Evolutionary conservation across 345 rosid species (phyloP).

Genomic region (Camelina neglecta): DNA sequence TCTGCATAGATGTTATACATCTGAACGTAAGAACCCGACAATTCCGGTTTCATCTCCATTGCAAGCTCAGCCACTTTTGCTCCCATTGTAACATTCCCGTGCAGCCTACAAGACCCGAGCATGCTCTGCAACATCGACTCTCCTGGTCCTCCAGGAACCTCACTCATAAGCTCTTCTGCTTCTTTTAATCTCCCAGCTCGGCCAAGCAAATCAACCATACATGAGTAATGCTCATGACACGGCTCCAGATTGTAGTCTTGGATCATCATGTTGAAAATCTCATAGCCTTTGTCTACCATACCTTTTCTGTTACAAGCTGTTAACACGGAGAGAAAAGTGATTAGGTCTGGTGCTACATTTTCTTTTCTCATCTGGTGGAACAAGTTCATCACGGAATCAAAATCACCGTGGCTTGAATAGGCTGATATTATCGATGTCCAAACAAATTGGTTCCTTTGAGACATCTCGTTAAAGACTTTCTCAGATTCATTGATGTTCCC

Average conservation of each 20-base stretch:
- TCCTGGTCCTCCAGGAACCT: slow-evolving; percentile 72
- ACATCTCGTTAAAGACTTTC: slow-evolving; percentile 62
- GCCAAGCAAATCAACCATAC: slow-evolving; percentile 92
- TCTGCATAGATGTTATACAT: slow-evolving; percentile 91
- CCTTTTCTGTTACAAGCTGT: slow-evolving; percentile 82
- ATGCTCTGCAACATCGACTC: slow-evolving; percentile 79
- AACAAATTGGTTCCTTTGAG: slow-evolving; percentile 59
- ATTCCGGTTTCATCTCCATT: slow-evolving; percentile 65
- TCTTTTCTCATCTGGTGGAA: slow-evolving; percentile 66
- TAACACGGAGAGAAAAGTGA: slow-evolving; percentile 79
- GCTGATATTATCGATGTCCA: slow-evolving; percentile 96
- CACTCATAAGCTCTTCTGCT: slow-evolving; percentile 65
- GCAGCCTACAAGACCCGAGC: slow-evolving; percentile 75
- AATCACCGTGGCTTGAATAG: slow-evolving; percentile 84
- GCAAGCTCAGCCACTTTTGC: slow-evolving; percentile 62
- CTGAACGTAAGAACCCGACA: slow-evolving; percentile 76
- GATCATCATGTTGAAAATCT: slow-evolving; percentile 62
- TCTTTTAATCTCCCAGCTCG: slow-evolving; percentile 77
- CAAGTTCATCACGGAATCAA: slow-evolving; percentile 65
- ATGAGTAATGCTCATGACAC: slow-evolving; percentile 76
- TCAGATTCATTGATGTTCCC: slow-evolving; percentile 77
- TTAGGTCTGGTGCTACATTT: slow-evolving; percentile 67
- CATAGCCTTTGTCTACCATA: slow-evolving; percentile 70
- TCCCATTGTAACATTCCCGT: slow-evolving; percentile 76
- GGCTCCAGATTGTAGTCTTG: slow-evolving; percentile 66